Base-by-base conservation (phyloP, 805 yeast species). In the Cephaloascus albidus region DNA sequence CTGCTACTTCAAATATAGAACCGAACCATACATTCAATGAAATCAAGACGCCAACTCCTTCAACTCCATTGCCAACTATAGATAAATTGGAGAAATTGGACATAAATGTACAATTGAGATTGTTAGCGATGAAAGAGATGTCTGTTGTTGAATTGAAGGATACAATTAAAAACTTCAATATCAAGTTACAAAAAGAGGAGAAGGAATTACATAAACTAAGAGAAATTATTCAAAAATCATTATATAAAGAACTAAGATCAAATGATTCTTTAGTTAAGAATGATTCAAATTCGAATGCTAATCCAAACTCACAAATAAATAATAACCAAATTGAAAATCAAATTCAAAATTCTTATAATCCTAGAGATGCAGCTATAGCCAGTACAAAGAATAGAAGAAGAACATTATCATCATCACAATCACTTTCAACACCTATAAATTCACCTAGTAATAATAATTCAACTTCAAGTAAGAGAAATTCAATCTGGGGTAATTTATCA, bases 91-190 rank as follows among this genome's bases (percentile, higher is more conserved):
- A 34, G 16, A 14, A 20, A n/a, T 16, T 57, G 40, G 63, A 54
- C 23, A 52, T 65, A 5, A 68, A 64, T 41, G 69, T 63, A n/a
- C 71, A 66, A 44, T 49, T 67, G 37, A 52, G 72, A 35, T 54
- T 64, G 4, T 50, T 67, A 34, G 72, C 72, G 2, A 47, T 63
- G 31, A 66, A 64, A 45, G 72, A 67, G 42, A 67, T 66, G 72
- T 45, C 55, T 8, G 51, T 64, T 18, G 72, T 67, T 23, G 72
- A 66, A 40, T 49, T 65, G 41, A 63, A 62, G 38, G 72, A 67
- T 45, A 46, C 48, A 33, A 60, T 67, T 15, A 41, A 44, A 20
- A 47, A 40, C 28, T 43, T 65, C 36, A 56, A 46, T 33, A 41
- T 38, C 6, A 58, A 54, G 35, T 43, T 66, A 15, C 41, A 47